Percentiles rank a stretch among this genome's conserved stretches.
These are phyloP conservation scores for Diutina pseudorugosa DNA, from an alignment of 1,139 yeast species.

Conservation along the genomic window DNA sequence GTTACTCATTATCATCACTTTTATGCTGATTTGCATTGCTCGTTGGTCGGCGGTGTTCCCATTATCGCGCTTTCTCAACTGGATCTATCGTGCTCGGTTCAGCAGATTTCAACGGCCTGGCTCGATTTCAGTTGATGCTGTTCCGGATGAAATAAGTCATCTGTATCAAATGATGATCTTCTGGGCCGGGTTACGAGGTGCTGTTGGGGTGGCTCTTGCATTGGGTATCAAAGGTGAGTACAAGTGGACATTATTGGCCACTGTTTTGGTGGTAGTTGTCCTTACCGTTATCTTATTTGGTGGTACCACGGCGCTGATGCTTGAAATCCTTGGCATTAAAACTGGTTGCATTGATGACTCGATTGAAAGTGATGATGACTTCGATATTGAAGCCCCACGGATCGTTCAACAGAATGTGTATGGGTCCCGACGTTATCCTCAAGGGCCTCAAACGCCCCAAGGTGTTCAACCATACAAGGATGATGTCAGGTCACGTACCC, in stretches of 20 bases:
- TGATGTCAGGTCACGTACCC: not conserved
- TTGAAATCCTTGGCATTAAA: constrained; percentile 84
- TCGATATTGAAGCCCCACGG: constrained; percentile 77
- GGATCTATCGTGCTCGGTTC: constrained; percentile 51
- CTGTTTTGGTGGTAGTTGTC: constrained; percentile 92
- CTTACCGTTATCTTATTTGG: constrained; percentile 93
- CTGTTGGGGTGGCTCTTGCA: constrained; percentile 98
- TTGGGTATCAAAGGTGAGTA: constrained; percentile 96
- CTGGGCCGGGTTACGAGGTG: constrained; percentile 99
- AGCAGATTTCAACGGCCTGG: constrained; percentile 26
- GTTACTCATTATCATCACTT: constrained; percentile 76
- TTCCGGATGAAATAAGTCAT: constrained; percentile 87
- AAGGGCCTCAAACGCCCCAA: not conserved
- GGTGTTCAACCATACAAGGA: not conserved
- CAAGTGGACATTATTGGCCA: constrained; percentile 80
- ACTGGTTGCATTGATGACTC: constrained; percentile 81
- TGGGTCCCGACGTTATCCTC: not conserved
- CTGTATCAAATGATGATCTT: constrained; percentile 98
- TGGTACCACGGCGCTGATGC: constrained; percentile 97
- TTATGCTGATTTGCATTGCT: constrained; percentile 83
- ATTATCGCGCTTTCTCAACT: constrained; percentile 70
- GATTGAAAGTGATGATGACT: constrained; percentile 79
- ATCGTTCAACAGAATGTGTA: constrained; percentile 9
- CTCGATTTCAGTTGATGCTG: constrained; percentile 26
- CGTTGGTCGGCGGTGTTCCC: constrained; percentile 99